phyloP scores from a whole-genome alignment of 805 yeast species.

The Henningerozyma blattae region DNA sequence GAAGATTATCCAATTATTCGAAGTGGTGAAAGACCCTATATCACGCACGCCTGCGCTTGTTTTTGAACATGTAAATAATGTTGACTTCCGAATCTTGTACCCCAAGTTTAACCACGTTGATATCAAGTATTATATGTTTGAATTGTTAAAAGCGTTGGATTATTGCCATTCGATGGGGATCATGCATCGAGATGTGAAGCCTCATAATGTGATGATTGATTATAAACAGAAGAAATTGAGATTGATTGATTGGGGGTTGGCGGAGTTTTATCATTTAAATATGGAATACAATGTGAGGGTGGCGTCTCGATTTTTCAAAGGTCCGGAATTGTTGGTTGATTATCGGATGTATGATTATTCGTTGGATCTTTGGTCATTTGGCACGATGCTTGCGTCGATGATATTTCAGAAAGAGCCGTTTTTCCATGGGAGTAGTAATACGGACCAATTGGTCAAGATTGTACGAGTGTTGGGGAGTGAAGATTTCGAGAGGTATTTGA shows the following conservation, averaged over 20 bases:
- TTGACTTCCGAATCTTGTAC: slow-evolving; percentile 71
- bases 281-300: slow-evolving; percentile 88
- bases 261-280: slow-evolving; percentile 85
- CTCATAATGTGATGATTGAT: slow-evolving; percentile 93
- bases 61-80: slow-evolving; percentile 74
- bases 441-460: slow-evolving; percentile 84
- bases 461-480: slow-evolving; percentile 82
- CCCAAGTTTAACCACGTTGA: slow-evolving; percentile 67
- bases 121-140: slow-evolving; percentile 72
- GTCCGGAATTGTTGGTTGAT: slow-evolving; percentile 83
- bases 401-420: slow-evolving; percentile 86
- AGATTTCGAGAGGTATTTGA: slow-evolving; percentile 54
- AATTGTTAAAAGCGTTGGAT: slow-evolving; percentile 73
- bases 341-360: slow-evolving; percentile 85
- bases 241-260: slow-evolving; percentile 91
- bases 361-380: slow-evolving; percentile 86
- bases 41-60: slow-evolving; percentile 78
- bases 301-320: slow-evolving; percentile 86
- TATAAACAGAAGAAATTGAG: slow-evolving; percentile 58
- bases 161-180: slow-evolving; percentile 91
- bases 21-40: slow-evolving; percentile 70
- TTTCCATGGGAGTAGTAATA: slow-evolving; percentile 82
- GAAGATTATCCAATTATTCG: slow-evolving; percentile 64
- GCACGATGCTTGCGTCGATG: slow-evolving; percentile 86
- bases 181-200: slow-evolving; percentile 92